Evolutionary conservation across 2,329 filamentous ascomycete species (phyloP).

Genomic region (Rutstroemia sp.): DNA sequence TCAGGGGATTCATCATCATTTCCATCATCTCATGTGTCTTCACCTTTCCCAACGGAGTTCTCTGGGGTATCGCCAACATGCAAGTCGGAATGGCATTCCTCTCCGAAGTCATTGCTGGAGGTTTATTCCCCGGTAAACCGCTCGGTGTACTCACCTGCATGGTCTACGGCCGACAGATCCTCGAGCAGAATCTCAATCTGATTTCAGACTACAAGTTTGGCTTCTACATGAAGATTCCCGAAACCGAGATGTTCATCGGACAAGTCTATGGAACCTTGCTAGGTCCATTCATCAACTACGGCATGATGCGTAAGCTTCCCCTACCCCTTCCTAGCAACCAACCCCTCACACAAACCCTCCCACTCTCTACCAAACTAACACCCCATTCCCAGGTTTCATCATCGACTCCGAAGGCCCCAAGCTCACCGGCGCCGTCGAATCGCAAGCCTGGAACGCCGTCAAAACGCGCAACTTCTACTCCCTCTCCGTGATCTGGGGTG

Average conservation of each 20-base stretch:
- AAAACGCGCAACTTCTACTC: constrained; percentile 29
- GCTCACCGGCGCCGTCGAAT: constrained; percentile 19
- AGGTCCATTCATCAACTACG: constrained; percentile 29
- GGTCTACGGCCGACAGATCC: constrained; percentile 29
- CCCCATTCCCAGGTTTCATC: background rate
- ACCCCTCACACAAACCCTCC: too few relatives aligned
- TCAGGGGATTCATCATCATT: constrained; percentile 21
- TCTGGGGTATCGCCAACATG: constrained; percentile 40
- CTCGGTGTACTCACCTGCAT: constrained; percentile 32
- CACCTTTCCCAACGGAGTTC: constrained; percentile 21
- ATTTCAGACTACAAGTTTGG: constrained; percentile 32
- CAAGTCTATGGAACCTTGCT: constrained; percentile 31
- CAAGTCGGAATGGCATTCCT: constrained; percentile 40
- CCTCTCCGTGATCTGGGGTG: constrained; percentile 31
- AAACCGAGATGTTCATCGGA: constrained; percentile 31
- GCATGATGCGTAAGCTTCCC: constrained; percentile 24
- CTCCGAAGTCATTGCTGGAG: constrained; percentile 41
- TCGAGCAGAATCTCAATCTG: constrained; percentile 31
- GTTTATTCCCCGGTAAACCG: constrained; percentile 47
- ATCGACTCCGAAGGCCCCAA: constrained; percentile 11
- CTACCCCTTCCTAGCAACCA: too few relatives aligned
- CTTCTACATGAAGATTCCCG: constrained; percentile 34
- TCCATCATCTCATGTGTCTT: constrained; percentile 27
- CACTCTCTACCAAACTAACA: background rate
- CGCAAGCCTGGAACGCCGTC: constrained; percentile 26